phyloP scores from a whole-genome alignment of 2,329 filamentous ascomycete genomes.

The Penicillium sp. region DNA sequence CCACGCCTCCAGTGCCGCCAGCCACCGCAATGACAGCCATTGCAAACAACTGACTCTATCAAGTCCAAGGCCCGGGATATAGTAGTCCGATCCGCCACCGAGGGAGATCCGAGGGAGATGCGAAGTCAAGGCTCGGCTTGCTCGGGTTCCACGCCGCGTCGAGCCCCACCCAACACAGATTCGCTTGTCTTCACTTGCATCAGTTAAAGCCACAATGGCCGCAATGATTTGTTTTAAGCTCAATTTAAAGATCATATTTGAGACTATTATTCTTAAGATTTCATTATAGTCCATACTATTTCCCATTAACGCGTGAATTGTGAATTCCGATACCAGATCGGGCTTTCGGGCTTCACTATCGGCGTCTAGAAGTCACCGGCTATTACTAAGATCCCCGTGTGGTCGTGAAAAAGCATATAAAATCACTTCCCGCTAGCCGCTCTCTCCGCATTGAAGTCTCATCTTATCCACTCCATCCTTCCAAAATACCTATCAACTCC shows the following conservation, averaged over 20 bases:
- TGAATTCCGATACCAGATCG: constrained; percentile 13
- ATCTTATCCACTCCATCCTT: not conserved
- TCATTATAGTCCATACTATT: not conserved
- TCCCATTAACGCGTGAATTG: not conserved
- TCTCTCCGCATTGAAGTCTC: not conserved
- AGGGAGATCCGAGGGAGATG: not conserved
- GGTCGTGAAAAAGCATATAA: constrained; percentile 16
- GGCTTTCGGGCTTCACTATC: constrained; percentile 26
- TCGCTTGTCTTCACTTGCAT: not conserved
- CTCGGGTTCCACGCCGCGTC: constrained; percentile 8
- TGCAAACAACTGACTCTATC: not conserved
- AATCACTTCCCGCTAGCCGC: constrained; percentile 6
- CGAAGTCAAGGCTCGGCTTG: constrained; percentile 2
- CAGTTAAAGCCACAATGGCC: not conserved
- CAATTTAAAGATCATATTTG: not conserved
- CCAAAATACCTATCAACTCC: not conserved
- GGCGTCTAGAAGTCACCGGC: constrained; percentile 12
- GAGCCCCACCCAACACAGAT: constrained; percentile 10
- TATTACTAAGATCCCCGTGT: constrained; percentile 20
- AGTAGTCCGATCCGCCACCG: not conserved
- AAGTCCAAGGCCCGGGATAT: not conserved
- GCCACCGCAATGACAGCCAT: constrained; percentile 47
- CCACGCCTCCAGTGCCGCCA: constrained; percentile 47
- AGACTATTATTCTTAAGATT: not conserved
- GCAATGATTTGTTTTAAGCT: not conserved